Conservation (phyloP, 169 alveolate genomes). For the Eimeria acervulina region DNA sequence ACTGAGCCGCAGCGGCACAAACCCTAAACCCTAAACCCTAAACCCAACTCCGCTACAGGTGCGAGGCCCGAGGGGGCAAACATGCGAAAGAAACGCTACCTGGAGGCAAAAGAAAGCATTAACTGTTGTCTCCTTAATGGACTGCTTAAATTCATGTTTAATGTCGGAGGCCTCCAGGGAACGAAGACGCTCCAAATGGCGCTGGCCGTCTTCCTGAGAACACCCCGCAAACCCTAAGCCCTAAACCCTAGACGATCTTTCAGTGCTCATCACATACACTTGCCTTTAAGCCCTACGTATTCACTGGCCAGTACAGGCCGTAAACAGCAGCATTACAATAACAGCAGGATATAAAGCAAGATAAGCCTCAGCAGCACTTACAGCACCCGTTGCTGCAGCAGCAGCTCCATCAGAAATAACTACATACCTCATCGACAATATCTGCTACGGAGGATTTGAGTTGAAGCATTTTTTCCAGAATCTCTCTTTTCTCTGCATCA, state of each 20-base stretch:
- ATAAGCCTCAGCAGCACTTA: background rate
- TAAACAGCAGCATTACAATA: background rate
- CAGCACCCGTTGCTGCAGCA: background rate
- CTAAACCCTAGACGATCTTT: background rate
- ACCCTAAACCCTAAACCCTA: background rate
- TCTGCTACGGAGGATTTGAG: conserved; percentile 61
- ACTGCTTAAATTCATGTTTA: conserved; percentile 71
- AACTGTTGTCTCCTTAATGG: conserved; percentile 58
- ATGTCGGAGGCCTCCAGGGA: conserved; percentile 60
- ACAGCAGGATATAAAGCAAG: background rate
- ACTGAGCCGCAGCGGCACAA: conserved; percentile 16
- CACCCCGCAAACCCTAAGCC: conserved; percentile 40
- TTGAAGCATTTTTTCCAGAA: conserved; percentile 38
- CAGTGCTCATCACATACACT: background rate
- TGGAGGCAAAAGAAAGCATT: conserved; percentile 65
- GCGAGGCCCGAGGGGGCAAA: background rate
- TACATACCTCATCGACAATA: conserved; percentile 38
- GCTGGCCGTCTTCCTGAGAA: conserved; percentile 30
- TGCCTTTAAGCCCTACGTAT: background rate
- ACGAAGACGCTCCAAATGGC: conserved; percentile 13
- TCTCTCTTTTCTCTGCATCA: conserved; percentile 27
- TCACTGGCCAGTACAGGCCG: background rate
- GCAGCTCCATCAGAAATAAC: background rate
- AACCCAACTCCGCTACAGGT: background rate
- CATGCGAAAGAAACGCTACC: background rate